A percentile compares a stretch with the other conserved stretches of the same genome.
These are phyloP conservation scores for Paecilomyces formosus DNA, from an alignment of 2,329 filamentous ascomycete genomes.

Conservation along the genomic window DNA sequence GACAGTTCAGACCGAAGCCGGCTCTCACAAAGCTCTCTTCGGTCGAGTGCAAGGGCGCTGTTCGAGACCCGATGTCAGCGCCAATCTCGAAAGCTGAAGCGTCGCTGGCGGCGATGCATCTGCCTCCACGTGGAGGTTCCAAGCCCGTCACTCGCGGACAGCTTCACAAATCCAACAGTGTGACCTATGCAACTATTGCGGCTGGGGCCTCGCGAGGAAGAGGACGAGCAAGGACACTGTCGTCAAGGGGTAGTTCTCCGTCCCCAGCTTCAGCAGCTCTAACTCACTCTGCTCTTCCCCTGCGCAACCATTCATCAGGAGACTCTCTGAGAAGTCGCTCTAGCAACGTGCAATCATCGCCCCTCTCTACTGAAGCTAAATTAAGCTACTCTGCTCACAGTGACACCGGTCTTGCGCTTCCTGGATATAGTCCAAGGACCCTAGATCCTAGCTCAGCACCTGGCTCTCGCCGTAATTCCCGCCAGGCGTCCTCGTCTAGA, in stretches of 20 bases:
- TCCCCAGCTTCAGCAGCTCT: slow-evolving; percentile 7
- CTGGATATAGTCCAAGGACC: slow-evolving; percentile 10
- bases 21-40: slow-evolving; percentile 16
- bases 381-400: slow-evolving; percentile 24
- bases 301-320: slow-evolving; percentile 21
- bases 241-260: slow-evolving; percentile 5
- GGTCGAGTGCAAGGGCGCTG: slow-evolving; percentile 20
- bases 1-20: slow-evolving; percentile 15
- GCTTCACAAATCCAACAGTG: slow-evolving; percentile 19
- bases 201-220: slow-evolving; percentile 15
- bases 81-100: slow-evolving; percentile 30
- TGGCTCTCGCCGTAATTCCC: slow-evolving; percentile 16
- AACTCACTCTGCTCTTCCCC: slow-evolving; percentile 8
- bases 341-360: slow-evolving; percentile 19
- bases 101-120: slow-evolving; percentile 31
- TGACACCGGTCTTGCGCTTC: slow-evolving; percentile 18
- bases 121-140: slow-evolving; percentile 15
- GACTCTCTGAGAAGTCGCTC: slow-evolving; percentile 21
- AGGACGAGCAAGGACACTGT: slow-evolving; percentile 8
- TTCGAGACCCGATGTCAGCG: slow-evolving; percentile 10
- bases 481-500: slow-evolving; percentile 11
- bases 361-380: slow-evolving; percentile 21
- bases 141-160: slow-evolving; percentile 2
- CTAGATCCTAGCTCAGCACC: slow-evolving; percentile 18
- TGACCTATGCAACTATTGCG: slow-evolving; percentile 27